phyloP scores from a whole-genome alignment of 805 yeast genomes.

The Metschnikowia borealis region DNA sequence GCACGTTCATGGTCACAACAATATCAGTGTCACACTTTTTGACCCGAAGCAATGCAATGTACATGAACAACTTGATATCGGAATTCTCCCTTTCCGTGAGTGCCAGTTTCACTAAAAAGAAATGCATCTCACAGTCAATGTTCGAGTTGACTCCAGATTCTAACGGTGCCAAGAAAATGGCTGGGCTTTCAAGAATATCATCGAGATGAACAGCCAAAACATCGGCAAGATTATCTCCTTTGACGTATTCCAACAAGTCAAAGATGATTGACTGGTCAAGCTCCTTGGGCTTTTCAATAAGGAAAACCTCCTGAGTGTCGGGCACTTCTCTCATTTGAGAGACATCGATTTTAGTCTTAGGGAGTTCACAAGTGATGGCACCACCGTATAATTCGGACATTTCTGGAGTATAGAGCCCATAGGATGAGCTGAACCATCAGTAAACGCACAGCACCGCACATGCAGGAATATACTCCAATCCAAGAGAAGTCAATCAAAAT shows the following conservation, averaged over 20 bases:
- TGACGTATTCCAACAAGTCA: constrained; percentile 57
- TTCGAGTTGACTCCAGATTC: constrained; percentile 11
- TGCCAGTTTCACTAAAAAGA: constrained; percentile 17
- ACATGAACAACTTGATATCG: constrained; percentile 35
- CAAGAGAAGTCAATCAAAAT: no score
- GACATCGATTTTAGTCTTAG: constrained; percentile 66
- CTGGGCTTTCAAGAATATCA: constrained; percentile 44
- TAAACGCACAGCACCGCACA: background rate
- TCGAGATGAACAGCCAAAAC: constrained; percentile 52
- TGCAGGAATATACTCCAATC: background rate
- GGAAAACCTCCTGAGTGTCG: constrained; percentile 89
- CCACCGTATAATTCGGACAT: constrained; percentile 53
- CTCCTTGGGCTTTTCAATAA: constrained; percentile 35
- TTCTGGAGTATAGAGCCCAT: background rate
- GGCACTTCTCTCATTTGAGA: constrained; percentile 79
- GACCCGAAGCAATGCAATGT: constrained; percentile 57
- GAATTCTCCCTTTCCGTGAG: constrained; percentile 14
- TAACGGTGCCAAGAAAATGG: constrained; percentile 15
- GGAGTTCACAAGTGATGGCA: constrained; percentile 59
- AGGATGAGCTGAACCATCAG: background rate
- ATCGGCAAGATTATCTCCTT: constrained; percentile 28
- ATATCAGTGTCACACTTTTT: constrained; percentile 54
- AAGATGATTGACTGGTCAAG: constrained; percentile 56
- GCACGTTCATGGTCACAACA: constrained; percentile 56
- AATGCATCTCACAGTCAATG: constrained; percentile 13